phyloP scores from a whole-genome alignment of 495 filamentous ascomycete genomes.

The Cairneyella variabilis region DNA sequence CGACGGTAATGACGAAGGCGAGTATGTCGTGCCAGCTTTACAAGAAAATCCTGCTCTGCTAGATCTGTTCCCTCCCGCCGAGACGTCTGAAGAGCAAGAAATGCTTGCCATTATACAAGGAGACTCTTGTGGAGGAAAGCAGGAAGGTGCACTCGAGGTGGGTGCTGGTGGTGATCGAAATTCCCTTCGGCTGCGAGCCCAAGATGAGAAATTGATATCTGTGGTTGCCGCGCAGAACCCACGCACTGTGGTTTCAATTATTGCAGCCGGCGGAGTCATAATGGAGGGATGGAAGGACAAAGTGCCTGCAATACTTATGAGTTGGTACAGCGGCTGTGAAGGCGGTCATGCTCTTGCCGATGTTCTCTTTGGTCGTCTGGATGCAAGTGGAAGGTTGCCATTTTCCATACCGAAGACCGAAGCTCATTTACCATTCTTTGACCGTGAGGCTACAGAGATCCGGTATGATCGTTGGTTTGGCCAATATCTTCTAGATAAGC shows the following conservation, averaged over 20 bases:
- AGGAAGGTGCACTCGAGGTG: conserved; percentile 4
- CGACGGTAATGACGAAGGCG: conserved; percentile 22
- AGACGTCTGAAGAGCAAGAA: not conserved
- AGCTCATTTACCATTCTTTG: conserved; percentile 22
- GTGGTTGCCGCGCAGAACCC: not conserved
- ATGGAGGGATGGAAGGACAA: conserved; percentile 19
- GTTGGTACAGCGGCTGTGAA: conserved; percentile 42
- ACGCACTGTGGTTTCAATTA: conserved; percentile 16
- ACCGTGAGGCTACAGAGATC: conserved; percentile 17
- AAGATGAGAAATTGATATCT: conserved; percentile 7
- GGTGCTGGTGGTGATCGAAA: conserved; percentile 22
- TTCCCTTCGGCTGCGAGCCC: conserved; percentile 14
- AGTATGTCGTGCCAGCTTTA: conserved; percentile 19
- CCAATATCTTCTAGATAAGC: conserved; percentile 22
- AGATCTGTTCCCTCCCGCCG: conserved; percentile 1
- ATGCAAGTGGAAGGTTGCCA: conserved; percentile 55
- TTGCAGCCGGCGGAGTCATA: conserved; percentile 21
- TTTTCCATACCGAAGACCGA: conserved; percentile 21
- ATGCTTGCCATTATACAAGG: not conserved
- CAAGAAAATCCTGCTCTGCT: not conserved
- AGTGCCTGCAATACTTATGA: conserved; percentile 18
- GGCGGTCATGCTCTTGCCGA: conserved; percentile 81
- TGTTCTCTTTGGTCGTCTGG: conserved; percentile 81
- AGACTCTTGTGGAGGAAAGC: not conserved
- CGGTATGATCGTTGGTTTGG: conserved; percentile 21